Evolutionary conservation across 139 green algal genomes (phyloP).

Genomic region (Mychonastes homosphaera): DNA sequence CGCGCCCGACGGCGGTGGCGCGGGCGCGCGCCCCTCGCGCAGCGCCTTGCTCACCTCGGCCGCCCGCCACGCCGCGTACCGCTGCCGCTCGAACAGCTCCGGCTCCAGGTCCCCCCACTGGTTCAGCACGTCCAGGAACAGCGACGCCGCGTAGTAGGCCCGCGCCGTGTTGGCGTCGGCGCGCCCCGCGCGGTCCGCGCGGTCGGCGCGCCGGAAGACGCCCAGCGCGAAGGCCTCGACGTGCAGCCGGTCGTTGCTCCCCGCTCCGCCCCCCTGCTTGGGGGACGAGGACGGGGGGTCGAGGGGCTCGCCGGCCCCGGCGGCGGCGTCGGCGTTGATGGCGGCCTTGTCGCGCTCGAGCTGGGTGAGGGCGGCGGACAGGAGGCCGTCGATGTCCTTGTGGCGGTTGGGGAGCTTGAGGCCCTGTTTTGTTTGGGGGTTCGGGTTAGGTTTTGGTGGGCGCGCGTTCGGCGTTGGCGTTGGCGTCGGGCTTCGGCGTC

Average conservation of each 20-base stretch:
- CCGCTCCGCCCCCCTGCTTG: conserved; percentile 1
- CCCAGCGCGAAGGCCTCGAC: conserved; percentile 65
- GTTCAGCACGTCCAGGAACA: conserved; percentile 78
- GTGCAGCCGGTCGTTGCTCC: conserved; percentile 19
- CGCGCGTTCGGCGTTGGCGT: too few species aligned
- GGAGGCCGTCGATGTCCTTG: conserved; percentile 51
- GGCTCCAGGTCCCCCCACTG: conserved; percentile 57
- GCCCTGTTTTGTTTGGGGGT: conserved; percentile 45
- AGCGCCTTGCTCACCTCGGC: conserved; percentile 78
- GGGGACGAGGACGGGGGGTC: background rate
- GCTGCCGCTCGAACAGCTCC: conserved; percentile 66
- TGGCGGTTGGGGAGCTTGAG: conserved; percentile 39
- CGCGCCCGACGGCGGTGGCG: conserved; percentile 23
- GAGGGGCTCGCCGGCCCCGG: background rate
- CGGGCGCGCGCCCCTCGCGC: conserved; percentile 55
- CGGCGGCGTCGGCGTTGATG: too few species aligned
- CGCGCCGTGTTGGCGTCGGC: conserved; percentile 59
- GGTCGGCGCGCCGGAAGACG: conserved; percentile 59
- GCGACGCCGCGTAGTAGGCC: conserved; percentile 71
- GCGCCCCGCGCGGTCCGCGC: conserved; percentile 47
- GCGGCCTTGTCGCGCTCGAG: conserved; percentile 47
- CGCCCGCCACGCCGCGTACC: conserved; percentile 75
- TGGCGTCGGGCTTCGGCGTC: too few species aligned
- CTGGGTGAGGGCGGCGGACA: conserved; percentile 28
- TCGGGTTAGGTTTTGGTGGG: too few species aligned